These are phyloP conservation scores for Penicillium freii DNA, from an alignment of 2,329 filamentous ascomycete genomes.

Conservation along the genomic window DNA sequence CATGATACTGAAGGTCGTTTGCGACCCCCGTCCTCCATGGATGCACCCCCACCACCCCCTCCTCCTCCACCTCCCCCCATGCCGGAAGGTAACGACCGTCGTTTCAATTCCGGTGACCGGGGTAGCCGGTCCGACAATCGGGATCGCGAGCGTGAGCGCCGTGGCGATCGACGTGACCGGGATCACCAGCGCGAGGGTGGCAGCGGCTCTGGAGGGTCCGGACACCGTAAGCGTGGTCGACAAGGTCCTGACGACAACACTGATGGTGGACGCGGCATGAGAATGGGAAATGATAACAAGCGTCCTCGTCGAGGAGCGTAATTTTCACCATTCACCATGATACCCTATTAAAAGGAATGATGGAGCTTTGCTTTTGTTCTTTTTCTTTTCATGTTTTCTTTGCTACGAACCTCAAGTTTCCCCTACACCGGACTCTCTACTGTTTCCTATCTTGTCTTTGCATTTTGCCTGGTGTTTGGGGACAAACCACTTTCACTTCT, in stretches of 20 bases:
- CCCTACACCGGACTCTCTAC: constrained; percentile 19
- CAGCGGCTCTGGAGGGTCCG: constrained; percentile 24
- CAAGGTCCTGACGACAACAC: constrained; percentile 36
- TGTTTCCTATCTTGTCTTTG: constrained; percentile 17
- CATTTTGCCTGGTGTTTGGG: constrained; percentile 27
- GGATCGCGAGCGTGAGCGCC: constrained; percentile 37
- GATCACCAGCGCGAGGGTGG: constrained; percentile 32
- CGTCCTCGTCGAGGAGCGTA: constrained; percentile 41
- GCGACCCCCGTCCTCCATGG: constrained; percentile 35
- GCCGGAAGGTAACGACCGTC: constrained; percentile 32
- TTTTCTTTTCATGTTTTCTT: constrained; percentile 14
- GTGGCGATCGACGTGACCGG: constrained; percentile 37
- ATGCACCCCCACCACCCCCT: constrained; percentile 29
- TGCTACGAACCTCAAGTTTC: constrained; percentile 1
- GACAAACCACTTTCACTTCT: constrained; percentile 14
- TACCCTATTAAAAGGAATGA: constrained; percentile 2
- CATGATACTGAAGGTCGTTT: constrained; percentile 36
- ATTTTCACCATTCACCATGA: constrained; percentile 10
- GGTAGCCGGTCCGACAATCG: constrained; percentile 29
- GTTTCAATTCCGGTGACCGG: constrained; percentile 36
- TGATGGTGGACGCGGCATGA: constrained; percentile 33
- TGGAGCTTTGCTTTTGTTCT: constrained; percentile 9
- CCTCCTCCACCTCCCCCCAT: constrained; percentile 33
- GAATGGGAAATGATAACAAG: constrained; percentile 44
- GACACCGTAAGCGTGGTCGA: constrained; percentile 40